Percentiles rank a stretch among this genome's conserved stretches.
Conservation (phyloP, 768 basidiomycete species). For the Suillus alpinus region DNA sequence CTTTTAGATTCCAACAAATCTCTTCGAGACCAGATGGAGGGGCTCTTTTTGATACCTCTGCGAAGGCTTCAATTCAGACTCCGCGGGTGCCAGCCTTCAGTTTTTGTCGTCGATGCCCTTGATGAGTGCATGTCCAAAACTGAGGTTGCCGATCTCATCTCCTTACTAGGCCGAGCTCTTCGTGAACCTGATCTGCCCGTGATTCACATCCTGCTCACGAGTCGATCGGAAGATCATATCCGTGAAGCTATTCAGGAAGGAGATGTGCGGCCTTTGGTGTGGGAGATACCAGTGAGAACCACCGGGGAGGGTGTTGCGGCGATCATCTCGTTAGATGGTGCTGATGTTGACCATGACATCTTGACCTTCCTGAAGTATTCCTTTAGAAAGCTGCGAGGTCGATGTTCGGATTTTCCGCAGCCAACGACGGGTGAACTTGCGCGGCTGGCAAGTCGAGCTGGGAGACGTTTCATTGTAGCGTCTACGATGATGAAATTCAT, state of each 20-base stretch:
- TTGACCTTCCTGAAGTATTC: background rate
- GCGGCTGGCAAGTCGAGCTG: background rate
- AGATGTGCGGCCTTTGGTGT: background rate
- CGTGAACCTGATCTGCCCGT: background rate
- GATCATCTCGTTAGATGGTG: too few species aligned
- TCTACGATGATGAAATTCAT: background rate
- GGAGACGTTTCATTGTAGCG: background rate
- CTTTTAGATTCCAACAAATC: background rate
- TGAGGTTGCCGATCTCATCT: background rate
- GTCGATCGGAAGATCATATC: background rate
- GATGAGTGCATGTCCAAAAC: background rate
- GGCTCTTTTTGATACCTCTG: background rate
- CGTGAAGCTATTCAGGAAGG: background rate
- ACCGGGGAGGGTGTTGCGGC: background rate
- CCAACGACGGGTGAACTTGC: background rate
- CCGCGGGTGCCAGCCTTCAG: background rate
- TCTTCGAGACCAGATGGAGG: background rate
- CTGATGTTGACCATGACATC: background rate
- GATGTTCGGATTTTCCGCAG: background rate
- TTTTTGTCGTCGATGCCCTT: background rate
- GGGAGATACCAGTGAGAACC: background rate
- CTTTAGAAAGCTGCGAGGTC: background rate
- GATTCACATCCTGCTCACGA: background rate
- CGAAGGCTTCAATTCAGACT: background rate
- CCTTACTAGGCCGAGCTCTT: background rate